A percentile compares a stretch with the other conserved stretches of the same genome.
These are phyloP conservation scores for Monosporascus sp. DNA, from an alignment of 2,329 filamentous ascomycete genomes.

Conservation along the genomic window DNA sequence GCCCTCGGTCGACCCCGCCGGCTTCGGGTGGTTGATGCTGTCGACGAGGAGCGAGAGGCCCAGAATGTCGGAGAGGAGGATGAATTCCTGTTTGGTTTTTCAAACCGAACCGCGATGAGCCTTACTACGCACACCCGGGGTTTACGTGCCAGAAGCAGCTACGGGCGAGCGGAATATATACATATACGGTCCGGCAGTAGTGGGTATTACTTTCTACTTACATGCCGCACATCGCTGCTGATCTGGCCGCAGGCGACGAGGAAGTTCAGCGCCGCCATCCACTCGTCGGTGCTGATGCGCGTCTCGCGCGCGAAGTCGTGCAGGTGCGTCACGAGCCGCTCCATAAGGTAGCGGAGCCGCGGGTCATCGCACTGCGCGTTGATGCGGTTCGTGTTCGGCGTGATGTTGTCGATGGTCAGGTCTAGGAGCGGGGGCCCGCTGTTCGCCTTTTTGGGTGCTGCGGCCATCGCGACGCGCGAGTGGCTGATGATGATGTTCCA, in stretches of 20 bases:
- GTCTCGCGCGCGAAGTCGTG: constrained; percentile 81
- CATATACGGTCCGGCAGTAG: too few relatives aligned
- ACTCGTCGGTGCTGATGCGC: constrained; percentile 68
- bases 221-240: constrained; percentile 66
- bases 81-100: constrained; percentile 57
- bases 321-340: constrained; percentile 68
- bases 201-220: constrained; percentile 28
- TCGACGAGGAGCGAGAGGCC: constrained; percentile 77
- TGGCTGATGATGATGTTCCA: background rate
- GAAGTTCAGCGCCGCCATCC: constrained; percentile 70
- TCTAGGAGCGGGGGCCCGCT: constrained; percentile 52
- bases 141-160: too few relatives aligned
- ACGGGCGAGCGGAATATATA: too few relatives aligned
- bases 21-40: constrained; percentile 79
- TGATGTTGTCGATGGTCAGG: constrained; percentile 75
- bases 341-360: constrained; percentile 66
- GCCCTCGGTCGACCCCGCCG: constrained; percentile 63
- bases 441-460: constrained; percentile 6
- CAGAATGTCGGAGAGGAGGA: constrained; percentile 73
- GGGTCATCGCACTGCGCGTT: constrained; percentile 64
- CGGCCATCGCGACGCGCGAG: constrained; percentile 14
- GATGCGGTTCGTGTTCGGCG: constrained; percentile 67
- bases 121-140: too few relatives aligned
- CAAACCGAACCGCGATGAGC: background rate
- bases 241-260: constrained; percentile 68